phyloP scores from a whole-genome alignment of 352 stramenopile genomes.

The Phytophthora constricta region DNA sequence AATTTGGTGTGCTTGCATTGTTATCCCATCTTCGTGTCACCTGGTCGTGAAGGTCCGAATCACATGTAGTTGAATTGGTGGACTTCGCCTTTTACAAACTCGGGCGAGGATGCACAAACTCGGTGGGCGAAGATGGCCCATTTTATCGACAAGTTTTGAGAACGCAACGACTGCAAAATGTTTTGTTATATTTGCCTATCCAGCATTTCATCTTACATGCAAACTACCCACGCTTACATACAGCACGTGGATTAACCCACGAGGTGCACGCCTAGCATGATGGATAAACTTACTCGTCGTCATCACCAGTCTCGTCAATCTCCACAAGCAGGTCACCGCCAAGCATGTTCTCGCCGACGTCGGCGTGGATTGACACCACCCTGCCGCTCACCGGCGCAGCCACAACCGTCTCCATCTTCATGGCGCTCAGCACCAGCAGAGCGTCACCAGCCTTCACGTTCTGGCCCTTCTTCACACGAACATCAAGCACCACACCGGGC shows the following conservation, averaged over 20 bases:
- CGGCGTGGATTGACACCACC: conserved; percentile 91
- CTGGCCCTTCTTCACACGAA: conserved; percentile 93
- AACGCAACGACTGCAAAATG: background rate
- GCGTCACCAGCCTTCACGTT: conserved; percentile 93
- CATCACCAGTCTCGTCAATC: conserved; percentile 90
- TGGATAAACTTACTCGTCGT: conserved; percentile 48
- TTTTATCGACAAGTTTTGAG: too few relatives aligned
- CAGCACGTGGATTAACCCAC: background rate
- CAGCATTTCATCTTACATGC: conserved; percentile 5
- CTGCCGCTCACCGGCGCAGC: conserved; percentile 89
- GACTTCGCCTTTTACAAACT: too few relatives aligned
- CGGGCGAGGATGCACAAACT: too few relatives aligned
- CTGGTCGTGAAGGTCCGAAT: too few relatives aligned
- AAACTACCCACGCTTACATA: background rate
- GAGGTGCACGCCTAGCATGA: background rate
- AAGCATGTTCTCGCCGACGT: conserved; percentile 94
- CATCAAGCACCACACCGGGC: conserved; percentile 96
- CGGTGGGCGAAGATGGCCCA: too few relatives aligned
- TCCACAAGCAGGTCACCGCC: conserved; percentile 95
- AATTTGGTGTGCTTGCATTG: too few relatives aligned
- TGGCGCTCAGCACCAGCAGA: conserved; percentile 95
- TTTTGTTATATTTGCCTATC: conserved; percentile 1
- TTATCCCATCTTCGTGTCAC: too few relatives aligned
- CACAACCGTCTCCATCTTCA: conserved; percentile 99
- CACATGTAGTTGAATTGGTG: too few relatives aligned